phyloP scores from a whole-genome alignment of 192 early-diverging fungal genomes.

The Geosiphon pyriformis region DNA sequence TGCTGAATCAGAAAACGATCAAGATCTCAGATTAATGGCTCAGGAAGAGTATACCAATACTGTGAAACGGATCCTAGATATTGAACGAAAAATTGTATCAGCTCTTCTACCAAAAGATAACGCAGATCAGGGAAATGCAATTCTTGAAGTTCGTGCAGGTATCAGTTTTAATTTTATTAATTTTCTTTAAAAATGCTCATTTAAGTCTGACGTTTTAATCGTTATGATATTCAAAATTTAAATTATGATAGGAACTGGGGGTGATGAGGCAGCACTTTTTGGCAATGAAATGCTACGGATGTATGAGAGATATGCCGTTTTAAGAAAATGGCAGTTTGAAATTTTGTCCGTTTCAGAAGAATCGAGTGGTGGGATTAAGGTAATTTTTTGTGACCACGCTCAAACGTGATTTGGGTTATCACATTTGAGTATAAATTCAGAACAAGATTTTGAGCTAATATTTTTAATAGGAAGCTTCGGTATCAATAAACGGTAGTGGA shows the following conservation, averaged over 20 bases:
- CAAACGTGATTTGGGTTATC: no score
- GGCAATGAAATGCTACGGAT: conserved; percentile 62
- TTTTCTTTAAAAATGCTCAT: background rate
- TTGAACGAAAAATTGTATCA: conserved; percentile 53
- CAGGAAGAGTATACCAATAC: conserved; percentile 53
- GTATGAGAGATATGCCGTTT: conserved; percentile 66
- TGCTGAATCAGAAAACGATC: conserved; percentile 35
- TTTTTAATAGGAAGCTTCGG: conserved; percentile 53
- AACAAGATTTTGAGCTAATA: no score
- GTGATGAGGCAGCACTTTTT: conserved; percentile 74
- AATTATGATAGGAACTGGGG: conserved; percentile 47
- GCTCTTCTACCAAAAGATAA: conserved; percentile 61
- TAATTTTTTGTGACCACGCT: no score
- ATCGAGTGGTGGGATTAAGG: conserved; percentile 44
- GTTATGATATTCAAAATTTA: background rate
- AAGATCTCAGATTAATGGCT: conserved; percentile 52
- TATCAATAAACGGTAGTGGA: conserved; percentile 58
- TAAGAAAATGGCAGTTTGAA: conserved; percentile 61
- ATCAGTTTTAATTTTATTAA: background rate
- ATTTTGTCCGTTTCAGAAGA: conserved; percentile 44
- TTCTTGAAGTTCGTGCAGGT: conserved; percentile 73
- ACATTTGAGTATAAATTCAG: no score
- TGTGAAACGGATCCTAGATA: conserved; percentile 30
- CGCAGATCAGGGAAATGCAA: conserved; percentile 61
- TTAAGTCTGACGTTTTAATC: no score